A percentile compares a stretch with the other conserved stretches of the same genome.
Conservation (phyloP, 371 early-diverging fungal species). For the Mortierella sp. region DNA sequence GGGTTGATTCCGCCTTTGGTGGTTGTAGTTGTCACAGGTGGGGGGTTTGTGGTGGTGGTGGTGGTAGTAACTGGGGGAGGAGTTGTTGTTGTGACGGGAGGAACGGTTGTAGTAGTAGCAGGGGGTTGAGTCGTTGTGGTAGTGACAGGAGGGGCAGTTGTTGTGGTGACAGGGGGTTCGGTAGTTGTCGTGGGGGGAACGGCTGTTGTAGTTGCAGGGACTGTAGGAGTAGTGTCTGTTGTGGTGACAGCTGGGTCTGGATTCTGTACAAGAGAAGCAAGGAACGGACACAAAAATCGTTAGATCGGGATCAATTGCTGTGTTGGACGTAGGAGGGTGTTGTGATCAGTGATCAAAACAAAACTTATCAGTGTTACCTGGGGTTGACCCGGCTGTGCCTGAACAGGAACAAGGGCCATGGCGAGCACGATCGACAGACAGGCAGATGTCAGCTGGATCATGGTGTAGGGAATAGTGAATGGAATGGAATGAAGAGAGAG, state of each 20-base stretch:
- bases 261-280: background rate
- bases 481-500: background rate
- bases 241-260: background rate
- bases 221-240: conserved; percentile 6
- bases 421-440: conserved; percentile 15
- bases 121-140: conserved; percentile 2
- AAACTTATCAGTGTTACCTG: conserved; percentile 5
- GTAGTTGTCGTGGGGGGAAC: background rate
- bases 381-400: conserved; percentile 15
- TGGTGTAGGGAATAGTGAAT: background rate
- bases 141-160: background rate
- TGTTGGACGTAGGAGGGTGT: background rate
- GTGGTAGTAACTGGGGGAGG: background rate
- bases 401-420: conserved; percentile 14
- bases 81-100: background rate
- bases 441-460: background rate
- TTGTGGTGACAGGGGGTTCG: background rate
- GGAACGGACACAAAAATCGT: background rate
- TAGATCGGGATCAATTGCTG: background rate
- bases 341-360: background rate
- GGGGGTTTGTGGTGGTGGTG: background rate
- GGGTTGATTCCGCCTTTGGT: background rate
- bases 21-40: background rate
- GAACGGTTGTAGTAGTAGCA: background rate
- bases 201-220: background rate